Conservation (phyloP, 495 filamentous ascomycete species). For the Sordaria brevicollis region DNA sequence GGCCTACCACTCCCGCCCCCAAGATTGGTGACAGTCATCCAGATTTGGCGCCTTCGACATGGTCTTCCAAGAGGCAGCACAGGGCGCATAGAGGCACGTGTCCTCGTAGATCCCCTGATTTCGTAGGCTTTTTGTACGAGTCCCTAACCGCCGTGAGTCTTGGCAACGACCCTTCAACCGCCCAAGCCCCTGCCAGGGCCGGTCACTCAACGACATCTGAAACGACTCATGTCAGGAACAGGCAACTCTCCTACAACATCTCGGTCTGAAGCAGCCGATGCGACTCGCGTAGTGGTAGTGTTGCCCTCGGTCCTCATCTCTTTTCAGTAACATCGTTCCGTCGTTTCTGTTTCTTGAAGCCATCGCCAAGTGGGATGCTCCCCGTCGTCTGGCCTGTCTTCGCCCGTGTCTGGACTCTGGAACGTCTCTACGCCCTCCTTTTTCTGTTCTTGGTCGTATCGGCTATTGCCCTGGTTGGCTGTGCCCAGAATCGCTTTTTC, state of each 20-base stretch:
- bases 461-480: neutral
- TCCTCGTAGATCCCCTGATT: neutral
- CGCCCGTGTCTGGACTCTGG: neutral
- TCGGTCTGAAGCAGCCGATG: constrained; percentile 1
- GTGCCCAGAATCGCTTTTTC: constrained; percentile 5
- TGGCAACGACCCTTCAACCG: neutral
- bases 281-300: neutral
- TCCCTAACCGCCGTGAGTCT: neutral
- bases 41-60: neutral
- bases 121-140: neutral
- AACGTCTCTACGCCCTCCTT: neutral
- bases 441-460: neutral
- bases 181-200: neutral
- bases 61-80: neutral
- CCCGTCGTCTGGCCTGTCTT: constrained; percentile 13
- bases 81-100: neutral
- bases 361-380: constrained; percentile 15
- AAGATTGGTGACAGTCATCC: neutral
- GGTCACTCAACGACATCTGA: constrained; percentile 27
- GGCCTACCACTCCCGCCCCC: neutral
- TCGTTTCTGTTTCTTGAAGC: neutral
- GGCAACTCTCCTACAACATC: constrained; percentile 15
- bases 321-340: neutral
- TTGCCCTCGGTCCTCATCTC: neutral
- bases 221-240: constrained; percentile 30